Evolutionary conservation across 371 early-diverging fungal genomes (phyloP).

Genomic region (Circinella umbellata): DNA sequence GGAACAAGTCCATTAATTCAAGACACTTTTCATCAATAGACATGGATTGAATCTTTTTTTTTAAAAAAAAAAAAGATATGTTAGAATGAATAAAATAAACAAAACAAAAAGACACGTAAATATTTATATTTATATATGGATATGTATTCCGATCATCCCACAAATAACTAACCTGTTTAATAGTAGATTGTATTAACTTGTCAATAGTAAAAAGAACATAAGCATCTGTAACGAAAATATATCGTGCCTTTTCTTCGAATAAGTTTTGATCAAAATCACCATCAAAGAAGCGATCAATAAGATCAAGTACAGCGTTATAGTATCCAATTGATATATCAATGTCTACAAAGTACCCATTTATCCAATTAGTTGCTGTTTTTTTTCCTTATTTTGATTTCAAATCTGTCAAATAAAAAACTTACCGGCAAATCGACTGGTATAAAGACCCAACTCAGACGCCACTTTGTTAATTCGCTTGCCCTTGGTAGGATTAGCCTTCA

Average conservation of each 20-base stretch:
- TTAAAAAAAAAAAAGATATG: neutral
- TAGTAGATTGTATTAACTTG: conserved; percentile 76
- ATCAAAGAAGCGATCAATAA: conserved; percentile 79
- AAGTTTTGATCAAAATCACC: conserved; percentile 81
- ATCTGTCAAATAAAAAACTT: conserved; percentile 10
- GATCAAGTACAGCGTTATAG: conserved; percentile 75
- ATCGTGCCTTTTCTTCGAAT: conserved; percentile 93
- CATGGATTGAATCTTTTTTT: conserved; percentile 44
- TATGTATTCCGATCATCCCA: too few relatives aligned
- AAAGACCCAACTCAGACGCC: conserved; percentile 83
- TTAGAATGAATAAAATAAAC: too few relatives aligned
- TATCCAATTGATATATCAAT: conserved; percentile 64
- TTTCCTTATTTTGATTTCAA: too few relatives aligned
- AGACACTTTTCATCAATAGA: conserved; percentile 50
- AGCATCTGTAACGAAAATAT: conserved; percentile 86
- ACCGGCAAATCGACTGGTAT: conserved; percentile 60
- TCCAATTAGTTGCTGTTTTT: too few relatives aligned
- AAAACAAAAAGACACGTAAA: too few relatives aligned
- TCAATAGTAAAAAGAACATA: conserved; percentile 89
- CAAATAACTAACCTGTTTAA: conserved; percentile 72
- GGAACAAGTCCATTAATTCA: conserved; percentile 41
- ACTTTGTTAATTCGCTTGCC: conserved; percentile 72
- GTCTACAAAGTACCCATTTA: conserved; percentile 29
- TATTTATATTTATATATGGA: too few relatives aligned
- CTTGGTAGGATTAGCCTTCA: conserved; percentile 59